Evolutionary conservation across 441 rosid species (phyloP), one percentile per base, ranked within the genome.

Genomic region (Euphorbia celastroides): DNA sequence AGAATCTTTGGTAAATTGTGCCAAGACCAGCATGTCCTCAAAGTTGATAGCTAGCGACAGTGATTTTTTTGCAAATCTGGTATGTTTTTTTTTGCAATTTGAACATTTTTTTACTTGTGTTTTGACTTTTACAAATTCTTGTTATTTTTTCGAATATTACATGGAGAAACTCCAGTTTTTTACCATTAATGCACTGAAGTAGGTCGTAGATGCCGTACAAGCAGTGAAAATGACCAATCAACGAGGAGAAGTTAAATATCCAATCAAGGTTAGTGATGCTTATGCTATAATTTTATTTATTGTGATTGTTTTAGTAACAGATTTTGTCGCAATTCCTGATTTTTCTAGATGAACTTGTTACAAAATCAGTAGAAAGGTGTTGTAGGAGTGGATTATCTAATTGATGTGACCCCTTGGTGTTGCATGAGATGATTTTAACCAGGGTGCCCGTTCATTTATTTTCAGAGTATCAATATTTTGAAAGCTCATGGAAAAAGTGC

Each of bases 1-100:
- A 78, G 90, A 81, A 77, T 90, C 95, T 74, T 79, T 95, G 57
- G 72, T 92, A 28, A 95, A 92, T 76, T 92, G 95, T 81, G 99
- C 98, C 44, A 95, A 95, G 78, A 95, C 98, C 60, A 92, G 97
- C 82, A 92, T 95, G 96, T 95, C 99, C 65, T 95, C 99, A 0
- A 95, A 92, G 83, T 77, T 95, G 83, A 90, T 95, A 80, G 86
- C 88, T 61, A 84, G 80, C 71, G 97, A 95, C 81, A 86, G 96
- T 57, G 91, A 95, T 85, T 85, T 90, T 84, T 95, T 92, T 66
- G 97, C 98, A 23, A 86, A 90, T 80, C 62, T 92, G 97, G 99
- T 92, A 86, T 58, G 73, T 7, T 11, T 48, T 31, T 14, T 70
- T 72, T 25, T 20, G 56, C 64, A 41, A 22, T 50, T 28, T 7